Percentiles rank a stretch among this genome's conserved stretches.
phyloP scores from a whole-genome alignment of 2,329 filamentous ascomycete genomes.

The Sphaerostilbella broomeana region DNA sequence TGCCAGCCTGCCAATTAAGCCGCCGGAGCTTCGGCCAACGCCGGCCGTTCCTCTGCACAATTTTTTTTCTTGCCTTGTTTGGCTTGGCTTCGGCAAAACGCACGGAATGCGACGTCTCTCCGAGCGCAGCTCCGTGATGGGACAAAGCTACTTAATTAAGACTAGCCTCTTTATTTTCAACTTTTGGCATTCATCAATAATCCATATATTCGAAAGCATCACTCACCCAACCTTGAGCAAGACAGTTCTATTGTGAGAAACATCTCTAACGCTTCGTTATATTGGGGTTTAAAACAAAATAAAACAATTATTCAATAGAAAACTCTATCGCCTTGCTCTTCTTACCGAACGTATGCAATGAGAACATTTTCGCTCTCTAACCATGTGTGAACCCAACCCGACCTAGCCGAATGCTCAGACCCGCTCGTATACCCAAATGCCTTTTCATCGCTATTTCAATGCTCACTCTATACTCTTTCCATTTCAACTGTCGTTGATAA shows the following conservation, averaged over 20 bases:
- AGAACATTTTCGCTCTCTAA: not conserved
- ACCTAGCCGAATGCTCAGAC: too few species aligned
- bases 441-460: too few species aligned
- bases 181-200: too few species aligned
- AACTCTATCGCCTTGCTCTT: not conserved
- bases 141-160: not conserved
- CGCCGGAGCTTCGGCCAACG: constrained; percentile 10
- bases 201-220: too few species aligned
- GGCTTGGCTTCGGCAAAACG: constrained; percentile 2
- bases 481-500: too few species aligned
- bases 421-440: too few species aligned
- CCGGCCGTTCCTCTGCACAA: not conserved
- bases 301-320: too few species aligned
- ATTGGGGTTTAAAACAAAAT: too few species aligned
- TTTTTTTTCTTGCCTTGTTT: constrained; percentile 6
- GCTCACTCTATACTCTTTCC: too few species aligned
- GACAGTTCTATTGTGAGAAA: too few species aligned
- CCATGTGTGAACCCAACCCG: not conserved
- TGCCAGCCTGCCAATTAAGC: constrained; percentile 8
- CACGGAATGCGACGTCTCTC: constrained; percentile 19
- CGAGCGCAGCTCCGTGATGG: constrained; percentile 13
- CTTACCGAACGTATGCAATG: not conserved
- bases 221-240: too few species aligned
- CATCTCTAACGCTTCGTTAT: too few species aligned
- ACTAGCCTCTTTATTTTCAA: not conserved